Conservation (phyloP, 352 stramenopile species). For the Phytophthora fragariaefolia region DNA sequence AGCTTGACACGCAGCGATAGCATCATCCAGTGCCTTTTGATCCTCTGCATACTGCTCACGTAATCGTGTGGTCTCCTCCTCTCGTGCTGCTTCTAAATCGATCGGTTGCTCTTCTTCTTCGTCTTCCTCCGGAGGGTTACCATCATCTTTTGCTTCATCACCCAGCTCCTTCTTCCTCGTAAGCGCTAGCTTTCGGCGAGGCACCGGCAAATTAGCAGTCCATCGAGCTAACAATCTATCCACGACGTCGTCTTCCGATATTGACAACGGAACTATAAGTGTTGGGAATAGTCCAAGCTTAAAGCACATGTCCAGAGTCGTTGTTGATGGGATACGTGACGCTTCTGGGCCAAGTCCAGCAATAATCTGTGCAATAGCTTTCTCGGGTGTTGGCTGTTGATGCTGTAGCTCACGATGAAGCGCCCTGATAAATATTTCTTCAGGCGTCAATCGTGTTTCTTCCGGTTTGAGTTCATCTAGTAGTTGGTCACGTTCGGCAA, state of each 20-base stretch:
- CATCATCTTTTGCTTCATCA: conserved; percentile 19
- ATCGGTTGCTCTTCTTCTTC: conserved; percentile 31
- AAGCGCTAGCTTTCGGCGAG: conserved; percentile 35
- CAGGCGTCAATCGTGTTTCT: conserved; percentile 19
- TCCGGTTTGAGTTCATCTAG: conserved; percentile 37
- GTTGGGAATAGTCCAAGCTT: conserved; percentile 54
- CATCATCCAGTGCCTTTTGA: conserved; percentile 40
- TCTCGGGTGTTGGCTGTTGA: conserved; percentile 1
- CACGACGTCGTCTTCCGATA: conserved; percentile 40
- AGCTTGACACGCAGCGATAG: conserved; percentile 42
- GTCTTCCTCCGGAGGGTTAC: conserved; percentile 11
- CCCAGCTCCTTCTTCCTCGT: conserved; percentile 25
- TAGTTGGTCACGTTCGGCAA: conserved; percentile 14
- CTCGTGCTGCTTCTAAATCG: conserved; percentile 45
- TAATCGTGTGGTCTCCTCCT: conserved; percentile 52
- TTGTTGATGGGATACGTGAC: conserved; percentile 43
- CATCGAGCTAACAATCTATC: conserved; percentile 43
- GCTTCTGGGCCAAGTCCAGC: conserved; percentile 31
- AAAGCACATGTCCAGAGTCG: conserved; percentile 53
- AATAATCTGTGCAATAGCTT: conserved; percentile 28
- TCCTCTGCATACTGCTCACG: conserved; percentile 55
- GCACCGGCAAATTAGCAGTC: conserved; percentile 29
- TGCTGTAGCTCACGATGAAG: conserved; percentile 29
- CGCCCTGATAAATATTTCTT: conserved; percentile 28
- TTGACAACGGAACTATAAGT: conserved; percentile 51